Base-by-base conservation (phyloP, 495 filamentous ascomycete species). In the Tuber microsphaerosporum region DNA sequence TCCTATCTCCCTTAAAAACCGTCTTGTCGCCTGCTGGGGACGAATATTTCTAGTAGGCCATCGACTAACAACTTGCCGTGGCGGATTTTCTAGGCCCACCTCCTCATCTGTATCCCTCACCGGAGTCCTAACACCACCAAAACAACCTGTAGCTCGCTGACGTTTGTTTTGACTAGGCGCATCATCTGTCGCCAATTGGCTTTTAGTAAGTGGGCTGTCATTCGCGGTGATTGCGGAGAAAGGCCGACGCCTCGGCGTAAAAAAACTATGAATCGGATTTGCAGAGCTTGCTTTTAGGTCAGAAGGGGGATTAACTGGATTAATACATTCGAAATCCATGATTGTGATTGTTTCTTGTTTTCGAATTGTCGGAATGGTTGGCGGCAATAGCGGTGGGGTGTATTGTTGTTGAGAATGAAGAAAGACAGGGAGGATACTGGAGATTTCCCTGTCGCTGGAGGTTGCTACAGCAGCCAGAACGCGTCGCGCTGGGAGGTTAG, bases 261-360 rank as follows among this genome's bases (percentile, higher is more conserved):
- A 83, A 73, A 83, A 83, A 45, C 81, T 43, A 61, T 83, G 81
- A n/a, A 81, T 73, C n/a, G 81, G 39, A 48, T 72, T 83, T 14
- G 46, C 34, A 6, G 81, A 74, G 20, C 75, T 48, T 10, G 73
- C 65, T 74, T 81, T 83, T 7, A 51, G 69, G n/a, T 77, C 71
- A 22, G 81, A 79, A 65, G 81, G 81, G 46, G 78, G 75, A n/a
- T 74, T 74, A 1, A 72, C 75, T 70, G 76, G 77, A 39, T 73
- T 77, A 73, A 79, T 73, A 51, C 56, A 75, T 69, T 77, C 75
- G 0, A 61, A 71, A 48, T 73, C 74, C 41, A 74, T 79, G 69
- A 26, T 48, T 31, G 26, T 26, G 39, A 34, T 69, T 43, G 19
- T 42, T 37, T 16, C n/a, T 26, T 16, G 44, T 12, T 16, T 26